Percentiles rank a stretch among this genome's conserved stretches.
Evolutionary conservation across 768 basidiomycete species (phyloP).

Genomic region (Tulasnella sp.): DNA sequence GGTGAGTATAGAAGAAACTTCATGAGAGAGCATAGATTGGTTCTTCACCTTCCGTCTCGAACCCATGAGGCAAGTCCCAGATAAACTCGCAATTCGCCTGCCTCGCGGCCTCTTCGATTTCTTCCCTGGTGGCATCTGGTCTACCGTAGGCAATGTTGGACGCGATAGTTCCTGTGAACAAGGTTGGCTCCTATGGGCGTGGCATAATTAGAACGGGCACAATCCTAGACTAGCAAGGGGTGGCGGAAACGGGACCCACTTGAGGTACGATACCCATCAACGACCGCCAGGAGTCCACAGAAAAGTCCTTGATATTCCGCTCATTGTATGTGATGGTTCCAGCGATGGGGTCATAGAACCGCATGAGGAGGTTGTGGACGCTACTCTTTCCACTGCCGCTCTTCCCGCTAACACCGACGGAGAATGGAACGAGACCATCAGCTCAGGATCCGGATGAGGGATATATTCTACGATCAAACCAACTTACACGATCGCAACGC

Average conservation of each 20-base stretch:
- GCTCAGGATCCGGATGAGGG: constrained; percentile 24
- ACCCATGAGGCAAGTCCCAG: constrained; percentile 91
- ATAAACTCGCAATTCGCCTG: constrained; percentile 97
- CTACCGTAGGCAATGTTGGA: constrained; percentile 93
- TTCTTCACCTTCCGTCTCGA: constrained; percentile 84
- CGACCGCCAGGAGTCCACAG: constrained; percentile 80
- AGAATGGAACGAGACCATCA: constrained; percentile 3
- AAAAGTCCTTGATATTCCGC: constrained; percentile 89
- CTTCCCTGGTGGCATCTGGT: constrained; percentile 69
- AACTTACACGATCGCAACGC: constrained; percentile 87
- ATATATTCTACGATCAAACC: not conserved
- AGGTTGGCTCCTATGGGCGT: constrained; percentile 64
- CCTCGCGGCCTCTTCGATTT: constrained; percentile 85
- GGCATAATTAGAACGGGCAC: not conserved
- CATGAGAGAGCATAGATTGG: not conserved
- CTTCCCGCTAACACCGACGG: constrained; percentile 61
- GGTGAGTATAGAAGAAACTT: not conserved
- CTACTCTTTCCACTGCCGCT: constrained; percentile 96
- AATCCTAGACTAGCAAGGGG: not conserved
- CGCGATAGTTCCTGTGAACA: constrained; percentile 92
- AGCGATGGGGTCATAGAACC: constrained; percentile 87
- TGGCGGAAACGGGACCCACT: constrained; percentile 69
- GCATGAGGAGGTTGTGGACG: constrained; percentile 79
- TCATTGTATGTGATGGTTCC: constrained; percentile 86
- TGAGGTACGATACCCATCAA: constrained; percentile 95